Evolutionary conservation across 257 asterid species (phyloP), one percentile per base, ranked within the genome.

Genomic region (Haberlea rhodopensis): DNA sequence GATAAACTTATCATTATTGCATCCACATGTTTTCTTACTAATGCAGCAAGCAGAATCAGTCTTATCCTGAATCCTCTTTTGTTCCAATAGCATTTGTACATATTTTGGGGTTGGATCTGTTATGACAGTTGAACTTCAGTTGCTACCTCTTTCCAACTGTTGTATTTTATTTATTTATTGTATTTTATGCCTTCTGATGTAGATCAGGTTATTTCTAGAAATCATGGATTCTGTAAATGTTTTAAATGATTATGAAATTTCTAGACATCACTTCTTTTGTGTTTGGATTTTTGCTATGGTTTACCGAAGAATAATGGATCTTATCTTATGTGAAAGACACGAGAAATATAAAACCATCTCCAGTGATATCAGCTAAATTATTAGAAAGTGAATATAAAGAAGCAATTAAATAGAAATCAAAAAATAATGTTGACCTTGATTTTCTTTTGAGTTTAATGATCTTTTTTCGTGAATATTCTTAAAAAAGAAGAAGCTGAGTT

Each of bases 401-500:
- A 9, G 11, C 13, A 32, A 32, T 8, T 32, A 32, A 32, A 32
- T 32, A 4, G 43, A 32, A 32, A 32, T 32, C 15, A 32, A 32
- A 31, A 32, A 9, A 32, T 32, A 8, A 32, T 32, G 13, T 1
- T 32, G 43, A 32, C 43, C 43, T 32, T 32, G 43, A 8, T 32
- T 32, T 9, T 32, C 43, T 9, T 9, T 32, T 32, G 43, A 32
- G 43, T 32, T 32, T 8, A 32, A 32, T 32, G 43, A 32, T 32
- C 15, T 32, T 32, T 32, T 32, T 32, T 32, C 2, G 43, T 8
- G n/a, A n/a, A n/a, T n/a, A n/a, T n/a, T n/a, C n/a, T n/a, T n/a
- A n/a, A n/a, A n/a, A n/a, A n/a, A n/a, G n/a, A 53, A 25, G 56
- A 45, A 53, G 49, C 57, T 20, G 21, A 43, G 57, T 46, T 45